Evolutionary conservation across 169 alveolate genomes (phyloP).

Genomic region (Eimeria zaria): DNA sequence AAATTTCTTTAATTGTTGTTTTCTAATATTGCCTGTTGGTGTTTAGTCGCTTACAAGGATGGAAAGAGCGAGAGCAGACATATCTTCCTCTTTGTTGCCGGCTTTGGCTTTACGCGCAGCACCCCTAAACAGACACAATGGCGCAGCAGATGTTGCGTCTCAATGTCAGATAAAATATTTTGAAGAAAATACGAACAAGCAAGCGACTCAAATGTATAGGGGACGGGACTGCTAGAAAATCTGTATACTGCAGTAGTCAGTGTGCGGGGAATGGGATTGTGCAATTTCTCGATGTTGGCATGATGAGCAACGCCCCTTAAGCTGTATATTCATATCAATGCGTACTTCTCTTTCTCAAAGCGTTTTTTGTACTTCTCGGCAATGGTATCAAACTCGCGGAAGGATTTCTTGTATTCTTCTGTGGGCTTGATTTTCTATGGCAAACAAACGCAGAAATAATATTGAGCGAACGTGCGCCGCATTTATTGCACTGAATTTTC

Average conservation of each 20-base stretch:
- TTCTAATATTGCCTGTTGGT: background rate
- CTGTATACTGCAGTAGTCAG: background rate
- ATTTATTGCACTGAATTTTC: background rate
- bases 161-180: background rate
- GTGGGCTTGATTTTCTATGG: slow-evolving; percentile 31
- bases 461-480: background rate
- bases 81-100: slow-evolving; percentile 28
- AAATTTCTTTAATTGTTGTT: background rate
- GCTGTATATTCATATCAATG: background rate
- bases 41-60: slow-evolving; percentile 38
- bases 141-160: background rate
- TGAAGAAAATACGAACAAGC: background rate
- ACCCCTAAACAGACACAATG: background rate
- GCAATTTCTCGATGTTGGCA: background rate
- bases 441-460: background rate
- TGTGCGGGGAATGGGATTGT: background rate
- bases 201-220: background rate
- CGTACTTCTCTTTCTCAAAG: slow-evolving; percentile 15
- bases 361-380: slow-evolving; percentile 49
- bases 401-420: background rate
- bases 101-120: slow-evolving; percentile 42
- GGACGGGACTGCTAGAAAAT: background rate
- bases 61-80: slow-evolving; percentile 40
- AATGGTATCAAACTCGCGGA: slow-evolving; percentile 26
- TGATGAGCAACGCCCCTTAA: background rate